Evolutionary conservation across 441 rosid species (phyloP).

Genomic region (Oxalis stricta): DNA sequence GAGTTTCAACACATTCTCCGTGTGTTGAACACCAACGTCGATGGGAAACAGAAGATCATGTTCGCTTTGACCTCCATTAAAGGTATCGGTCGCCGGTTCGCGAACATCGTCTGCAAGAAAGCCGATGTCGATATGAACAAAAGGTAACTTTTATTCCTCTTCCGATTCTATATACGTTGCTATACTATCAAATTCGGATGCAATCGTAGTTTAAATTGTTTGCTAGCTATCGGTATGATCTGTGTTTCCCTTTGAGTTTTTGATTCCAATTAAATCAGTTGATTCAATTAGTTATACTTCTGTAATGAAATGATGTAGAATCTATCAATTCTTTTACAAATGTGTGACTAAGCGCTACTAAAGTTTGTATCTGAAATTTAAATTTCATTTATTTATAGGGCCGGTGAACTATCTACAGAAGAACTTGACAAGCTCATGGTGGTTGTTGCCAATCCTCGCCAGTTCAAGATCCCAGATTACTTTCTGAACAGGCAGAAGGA

Average conservation of each 20-base stretch:
- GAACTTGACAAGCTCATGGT: slow-evolving; percentile 55
- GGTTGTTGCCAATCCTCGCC: slow-evolving; percentile 51
- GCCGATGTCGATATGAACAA: slow-evolving; percentile 91
- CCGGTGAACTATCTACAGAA: slow-evolving; percentile 46
- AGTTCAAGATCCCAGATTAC: slow-evolving; percentile 68
- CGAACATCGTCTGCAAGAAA: slow-evolving; percentile 87
- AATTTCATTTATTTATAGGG: slow-evolving; percentile 14
- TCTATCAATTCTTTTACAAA: too few relatives aligned
- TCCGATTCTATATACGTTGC: not conserved
- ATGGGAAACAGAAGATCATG: slow-evolving; percentile 87
- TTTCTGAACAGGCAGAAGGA: slow-evolving; percentile 66
- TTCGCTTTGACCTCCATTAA: slow-evolving; percentile 84
- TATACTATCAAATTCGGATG: too few relatives aligned
- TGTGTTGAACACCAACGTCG: slow-evolving; percentile 82
- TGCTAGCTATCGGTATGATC: too few relatives aligned
- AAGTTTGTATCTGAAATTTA: not conserved
- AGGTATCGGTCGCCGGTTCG: slow-evolving; percentile 80
- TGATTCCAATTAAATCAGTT: too few relatives aligned
- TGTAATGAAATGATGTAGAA: too few relatives aligned
- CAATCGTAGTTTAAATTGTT: too few relatives aligned
- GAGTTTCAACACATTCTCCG: slow-evolving; percentile 87
- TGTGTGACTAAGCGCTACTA: too few relatives aligned
- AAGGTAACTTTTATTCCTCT: slow-evolving; percentile 21
- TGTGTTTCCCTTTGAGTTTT: too few relatives aligned
- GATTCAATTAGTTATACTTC: too few relatives aligned